phyloP scores from a whole-genome alignment of 2,329 filamentous ascomycete species.

The Bisporella sp. region DNA sequence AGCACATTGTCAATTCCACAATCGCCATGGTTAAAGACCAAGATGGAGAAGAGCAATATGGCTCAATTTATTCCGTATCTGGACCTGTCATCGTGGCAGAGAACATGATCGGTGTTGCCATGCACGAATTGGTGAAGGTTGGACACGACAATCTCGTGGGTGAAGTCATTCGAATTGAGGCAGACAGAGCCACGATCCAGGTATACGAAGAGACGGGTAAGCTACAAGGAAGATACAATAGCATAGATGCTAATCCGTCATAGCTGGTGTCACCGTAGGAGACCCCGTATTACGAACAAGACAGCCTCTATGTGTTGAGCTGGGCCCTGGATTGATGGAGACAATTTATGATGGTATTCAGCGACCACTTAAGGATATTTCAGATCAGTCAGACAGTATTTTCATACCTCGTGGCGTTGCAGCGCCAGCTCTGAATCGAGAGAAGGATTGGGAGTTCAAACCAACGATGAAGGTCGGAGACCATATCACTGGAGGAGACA shows the following conservation, averaged over 20 bases:
- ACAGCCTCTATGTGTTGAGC: conserved; percentile 95
- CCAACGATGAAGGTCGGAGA: conserved; percentile 90
- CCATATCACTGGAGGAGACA: conserved; percentile 91
- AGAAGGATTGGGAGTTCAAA: conserved; percentile 95
- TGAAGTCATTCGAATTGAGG: conserved; percentile 96
- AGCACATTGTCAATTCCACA: conserved; percentile 15
- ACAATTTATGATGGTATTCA: conserved; percentile 99
- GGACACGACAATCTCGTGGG: conserved; percentile 88
- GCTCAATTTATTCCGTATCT: conserved; percentile 65
- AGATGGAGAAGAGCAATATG: conserved; percentile 48
- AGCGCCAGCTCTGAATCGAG: conserved; percentile 78
- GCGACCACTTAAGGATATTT: conserved; percentile 81
- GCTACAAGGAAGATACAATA: not conserved
- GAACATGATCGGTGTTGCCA: conserved; percentile 97
- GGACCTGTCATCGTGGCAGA: conserved; percentile 91
- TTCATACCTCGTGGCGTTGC: conserved; percentile 96
- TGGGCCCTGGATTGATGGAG: conserved; percentile 94
- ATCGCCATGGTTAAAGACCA: conserved; percentile 28
- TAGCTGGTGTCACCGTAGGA: conserved; percentile 90
- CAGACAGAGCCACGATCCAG: conserved; percentile 93
- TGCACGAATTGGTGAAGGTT: conserved; percentile 92
- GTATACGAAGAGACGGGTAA: conserved; percentile 98
- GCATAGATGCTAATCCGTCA: conserved; percentile 19
- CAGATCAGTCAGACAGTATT: conserved; percentile 73
- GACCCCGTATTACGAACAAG: conserved; percentile 86